Evolutionary conservation across 176 grass and related monocot genomes (phyloP), one percentile per base, ranked within the genome.

Genomic region (Phoenix dactylifera): DNA sequence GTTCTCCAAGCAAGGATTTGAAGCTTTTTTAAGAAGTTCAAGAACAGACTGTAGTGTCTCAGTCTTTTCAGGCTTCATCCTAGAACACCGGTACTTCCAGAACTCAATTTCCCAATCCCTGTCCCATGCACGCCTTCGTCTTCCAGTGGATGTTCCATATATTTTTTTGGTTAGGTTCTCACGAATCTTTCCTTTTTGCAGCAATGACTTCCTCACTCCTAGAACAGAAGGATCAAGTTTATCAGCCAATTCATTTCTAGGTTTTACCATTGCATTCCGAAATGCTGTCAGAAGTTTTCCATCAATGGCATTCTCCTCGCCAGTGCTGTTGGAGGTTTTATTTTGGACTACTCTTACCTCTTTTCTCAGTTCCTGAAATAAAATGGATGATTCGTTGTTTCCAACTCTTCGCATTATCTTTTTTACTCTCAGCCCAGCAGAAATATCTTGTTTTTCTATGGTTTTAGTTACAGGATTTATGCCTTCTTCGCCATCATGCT

Each of bases 111-210:
- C 86, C 76, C 75, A 73, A 62, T 97, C 92, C 77, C 87, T 82
- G 79, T 87, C 83, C 92, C 92, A 97, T 64, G 75, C 75, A 66
- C 66, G 74, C 60, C 70, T 68, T 64, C 81, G 81, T 60, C 83
- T 87, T 68, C 92, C 92, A 50, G 62, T 82, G 24, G 87, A 69
- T 61, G 86, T 65, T 53, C 69, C 82, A 72, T 97, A 97, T 62
- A 97, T 80, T 79, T 88, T 97, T 69, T 97, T 97, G 16, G 85
- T 91, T 65, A 97, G 77, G 68, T 88, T 97, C 18, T 97, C 84
- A 72, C 92, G 86, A 55, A 76, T 73, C 51, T 85, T 97, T 39
- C 92, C 92, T 66, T 86, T 91, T 48, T 91, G 77, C 51, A 77
- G 75, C 68, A 90, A 74, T 28, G 84, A 70, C 15, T 78, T 83